Conservation (phyloP, 768 basidiomycete species). For the Russula vinacea region DNA sequence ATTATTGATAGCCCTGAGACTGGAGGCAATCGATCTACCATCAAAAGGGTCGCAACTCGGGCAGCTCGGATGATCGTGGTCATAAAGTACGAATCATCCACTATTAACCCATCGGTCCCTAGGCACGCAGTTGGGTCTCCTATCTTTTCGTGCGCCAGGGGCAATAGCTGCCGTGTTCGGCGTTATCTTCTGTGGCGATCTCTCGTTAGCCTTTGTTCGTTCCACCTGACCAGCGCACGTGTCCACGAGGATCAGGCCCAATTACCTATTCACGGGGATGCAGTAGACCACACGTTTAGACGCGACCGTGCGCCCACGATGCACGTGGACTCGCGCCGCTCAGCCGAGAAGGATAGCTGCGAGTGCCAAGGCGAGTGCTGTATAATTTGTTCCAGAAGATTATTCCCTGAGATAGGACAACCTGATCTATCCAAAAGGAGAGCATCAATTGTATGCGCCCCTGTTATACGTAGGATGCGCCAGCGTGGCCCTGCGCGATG, state of each 20-base stretch:
- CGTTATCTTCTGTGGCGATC: background rate
- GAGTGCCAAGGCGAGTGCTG: background rate
- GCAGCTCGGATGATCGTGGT: background rate
- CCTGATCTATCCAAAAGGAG: background rate
- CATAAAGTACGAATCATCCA: no score
- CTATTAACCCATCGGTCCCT: no score
- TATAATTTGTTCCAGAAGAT: background rate
- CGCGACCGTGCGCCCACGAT: background rate
- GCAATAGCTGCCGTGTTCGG: no score
- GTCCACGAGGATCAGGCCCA: background rate
- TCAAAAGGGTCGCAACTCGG: background rate
- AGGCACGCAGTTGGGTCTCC: background rate
- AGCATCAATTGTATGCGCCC: background rate
- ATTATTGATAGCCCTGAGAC: background rate
- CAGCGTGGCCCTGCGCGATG: background rate
- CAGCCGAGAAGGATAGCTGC: background rate
- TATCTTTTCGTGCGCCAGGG: background rate
- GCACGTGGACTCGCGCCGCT: background rate
- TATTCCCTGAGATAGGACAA: background rate
- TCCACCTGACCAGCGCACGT: background rate
- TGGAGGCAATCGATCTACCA: background rate
- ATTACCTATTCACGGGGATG: background rate
- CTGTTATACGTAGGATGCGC: background rate
- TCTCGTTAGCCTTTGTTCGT: background rate
- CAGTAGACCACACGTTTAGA: background rate